A percentile compares a stretch with the other conserved stretches of the same genome.
Conservation (phyloP, 306 rosid genomes). For the Clitoria ternatea region DNA sequence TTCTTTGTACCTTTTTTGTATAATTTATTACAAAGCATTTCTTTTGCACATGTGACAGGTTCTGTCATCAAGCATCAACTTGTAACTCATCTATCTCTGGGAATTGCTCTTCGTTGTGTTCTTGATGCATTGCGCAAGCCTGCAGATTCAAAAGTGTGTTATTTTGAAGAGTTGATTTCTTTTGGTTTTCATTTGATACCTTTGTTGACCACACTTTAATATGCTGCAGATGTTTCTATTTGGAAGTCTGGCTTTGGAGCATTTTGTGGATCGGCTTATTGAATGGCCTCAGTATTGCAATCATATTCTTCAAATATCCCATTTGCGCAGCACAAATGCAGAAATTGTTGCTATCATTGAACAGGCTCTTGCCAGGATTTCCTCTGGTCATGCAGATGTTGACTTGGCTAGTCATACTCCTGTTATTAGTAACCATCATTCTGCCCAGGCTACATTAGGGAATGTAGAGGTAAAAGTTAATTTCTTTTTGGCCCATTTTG, state of each 20-base stretch:
- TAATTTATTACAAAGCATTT: neutral
- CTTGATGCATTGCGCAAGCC: slow-evolving; percentile 98
- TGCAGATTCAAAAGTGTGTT: slow-evolving; percentile 86
- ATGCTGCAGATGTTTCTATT: slow-evolving; percentile 91
- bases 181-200: slow-evolving; percentile 3
- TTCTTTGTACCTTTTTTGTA: neutral
- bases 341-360: slow-evolving; percentile 84
- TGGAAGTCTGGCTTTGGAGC: slow-evolving; percentile 93
- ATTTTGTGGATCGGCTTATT: slow-evolving; percentile 91
- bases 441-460: slow-evolving; percentile 49
- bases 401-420: slow-evolving; percentile 67
- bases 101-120: slow-evolving; percentile 93
- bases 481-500: neutral
- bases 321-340: slow-evolving; percentile 71
- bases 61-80: slow-evolving; percentile 92
- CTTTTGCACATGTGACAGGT: slow-evolving; percentile 43
- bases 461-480: slow-evolving; percentile 62
- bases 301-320: slow-evolving; percentile 96
- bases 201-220: slow-evolving; percentile 23
- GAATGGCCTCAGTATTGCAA: slow-evolving; percentile 99
- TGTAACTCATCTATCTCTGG: slow-evolving; percentile 88
- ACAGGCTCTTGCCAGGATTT: slow-evolving; percentile 83
- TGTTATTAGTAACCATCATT: slow-evolving; percentile 45
- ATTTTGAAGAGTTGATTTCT: slow-evolving; percentile 9
- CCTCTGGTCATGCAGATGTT: slow-evolving; percentile 70